These are phyloP conservation scores for Trametes cingulata DNA, from an alignment of 768 basidiomycete genomes.

Conservation along the genomic window DNA sequence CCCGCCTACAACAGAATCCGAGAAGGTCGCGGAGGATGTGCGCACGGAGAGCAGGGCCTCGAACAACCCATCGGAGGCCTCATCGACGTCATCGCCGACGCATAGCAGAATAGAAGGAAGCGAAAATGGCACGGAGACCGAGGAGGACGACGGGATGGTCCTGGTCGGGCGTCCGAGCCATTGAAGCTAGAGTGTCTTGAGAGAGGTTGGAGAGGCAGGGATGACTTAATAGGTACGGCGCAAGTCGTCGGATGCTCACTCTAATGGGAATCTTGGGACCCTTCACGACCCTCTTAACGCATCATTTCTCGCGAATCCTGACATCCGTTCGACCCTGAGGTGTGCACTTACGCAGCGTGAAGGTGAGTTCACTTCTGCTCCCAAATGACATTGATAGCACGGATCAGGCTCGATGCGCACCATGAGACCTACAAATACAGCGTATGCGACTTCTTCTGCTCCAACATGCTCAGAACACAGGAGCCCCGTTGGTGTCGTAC, in stretches of 20 bases:
- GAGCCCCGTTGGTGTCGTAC: conserved; percentile 20
- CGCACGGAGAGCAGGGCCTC: conserved; percentile 32
- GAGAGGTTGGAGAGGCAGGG: not conserved
- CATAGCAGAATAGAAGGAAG: conserved; percentile 48
- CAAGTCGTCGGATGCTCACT: conserved; percentile 3
- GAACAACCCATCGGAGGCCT: conserved; percentile 32
- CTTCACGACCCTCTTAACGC: not conserved
- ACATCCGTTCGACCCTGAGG: not conserved
- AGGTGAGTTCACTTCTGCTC: too few relatives aligned
- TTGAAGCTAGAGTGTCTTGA: not conserved
- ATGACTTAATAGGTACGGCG: conserved; percentile 3
- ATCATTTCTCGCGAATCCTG: not conserved
- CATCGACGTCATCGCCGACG: conserved; percentile 28
- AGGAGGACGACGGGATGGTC: conserved; percentile 85
- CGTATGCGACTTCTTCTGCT: not conserved
- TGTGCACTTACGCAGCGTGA: not conserved
- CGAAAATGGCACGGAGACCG: conserved; percentile 71
- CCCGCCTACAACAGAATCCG: not conserved
- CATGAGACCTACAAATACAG: not conserved
- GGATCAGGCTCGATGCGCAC: not conserved
- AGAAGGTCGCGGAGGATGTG: conserved; percentile 12
- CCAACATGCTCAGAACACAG: not conserved
- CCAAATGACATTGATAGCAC: not conserved
- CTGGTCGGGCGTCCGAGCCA: conserved; percentile 61
- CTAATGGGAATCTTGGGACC: conserved; percentile 1